phyloP scores from a whole-genome alignment of 2,329 filamentous ascomycete species.

The Geosmithia morbida region DNA sequence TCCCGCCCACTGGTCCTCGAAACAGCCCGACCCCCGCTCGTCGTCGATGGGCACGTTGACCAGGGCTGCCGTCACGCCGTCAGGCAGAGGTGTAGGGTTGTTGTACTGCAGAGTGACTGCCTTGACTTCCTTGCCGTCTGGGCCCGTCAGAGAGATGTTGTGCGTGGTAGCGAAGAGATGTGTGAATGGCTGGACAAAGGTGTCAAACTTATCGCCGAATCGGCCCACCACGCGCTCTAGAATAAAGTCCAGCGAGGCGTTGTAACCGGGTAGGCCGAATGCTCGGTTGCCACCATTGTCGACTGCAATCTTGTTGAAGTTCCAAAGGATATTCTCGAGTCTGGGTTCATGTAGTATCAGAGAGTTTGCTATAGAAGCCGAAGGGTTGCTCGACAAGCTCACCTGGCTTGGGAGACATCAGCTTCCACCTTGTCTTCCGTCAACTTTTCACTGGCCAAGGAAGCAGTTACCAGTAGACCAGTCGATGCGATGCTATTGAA shows the following conservation, averaged over 20 bases:
- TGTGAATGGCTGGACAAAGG: slow-evolving; percentile 29
- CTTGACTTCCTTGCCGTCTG: slow-evolving; percentile 26
- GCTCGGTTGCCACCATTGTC: slow-evolving; percentile 45
- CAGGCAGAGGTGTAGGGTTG: slow-evolving; percentile 23
- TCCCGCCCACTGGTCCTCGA: slow-evolving; percentile 26
- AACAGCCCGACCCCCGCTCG: slow-evolving; percentile 22
- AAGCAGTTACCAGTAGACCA: slow-evolving; percentile 5
- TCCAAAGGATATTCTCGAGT: slow-evolving; percentile 36
- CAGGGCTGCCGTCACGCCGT: slow-evolving; percentile 20
- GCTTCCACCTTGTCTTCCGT: slow-evolving; percentile 23
- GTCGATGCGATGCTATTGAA: slow-evolving; percentile 4
- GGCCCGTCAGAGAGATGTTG: slow-evolving; percentile 26
- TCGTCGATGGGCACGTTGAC: slow-evolving; percentile 21
- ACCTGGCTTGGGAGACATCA: slow-evolving; percentile 23
- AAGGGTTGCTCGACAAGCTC: slow-evolving; percentile 5
- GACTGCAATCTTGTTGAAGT: slow-evolving; percentile 36
- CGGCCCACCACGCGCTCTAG: slow-evolving; percentile 26
- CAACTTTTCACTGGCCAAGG: slow-evolving; percentile 15
- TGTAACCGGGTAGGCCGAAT: slow-evolving; percentile 43
- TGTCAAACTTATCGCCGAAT: slow-evolving; percentile 26
- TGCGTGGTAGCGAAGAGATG: slow-evolving; percentile 27
- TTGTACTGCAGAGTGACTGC: slow-evolving; percentile 31
- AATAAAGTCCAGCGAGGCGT: slow-evolving; percentile 42
- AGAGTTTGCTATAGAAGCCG: background rate
- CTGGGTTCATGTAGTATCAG: slow-evolving; percentile 14